phyloP scores from a whole-genome alignment of 768 basidiomycete species.

The Auriscalpium orientale region DNA sequence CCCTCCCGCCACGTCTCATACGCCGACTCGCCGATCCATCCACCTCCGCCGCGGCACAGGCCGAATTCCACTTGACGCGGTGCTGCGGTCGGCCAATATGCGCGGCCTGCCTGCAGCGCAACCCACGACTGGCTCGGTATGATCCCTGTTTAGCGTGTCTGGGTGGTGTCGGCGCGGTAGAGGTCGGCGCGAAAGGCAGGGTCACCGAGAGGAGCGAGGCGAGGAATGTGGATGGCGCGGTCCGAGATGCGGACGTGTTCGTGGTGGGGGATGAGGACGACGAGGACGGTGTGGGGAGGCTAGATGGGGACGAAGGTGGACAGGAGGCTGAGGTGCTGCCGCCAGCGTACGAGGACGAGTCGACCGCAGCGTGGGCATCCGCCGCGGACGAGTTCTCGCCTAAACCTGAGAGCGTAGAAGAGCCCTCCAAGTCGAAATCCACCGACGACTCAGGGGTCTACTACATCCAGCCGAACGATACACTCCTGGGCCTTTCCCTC shows the following conservation, averaged over 20 bases:
- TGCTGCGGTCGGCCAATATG: constrained; percentile 69
- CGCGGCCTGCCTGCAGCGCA: constrained; percentile 43
- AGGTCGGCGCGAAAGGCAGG: constrained; percentile 10
- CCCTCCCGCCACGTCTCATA: constrained; percentile 34
- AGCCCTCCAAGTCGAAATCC: not conserved
- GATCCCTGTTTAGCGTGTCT: constrained; percentile 69
- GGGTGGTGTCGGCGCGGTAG: constrained; percentile 41
- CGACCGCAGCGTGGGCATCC: not conserved
- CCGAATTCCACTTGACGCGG: constrained; percentile 39
- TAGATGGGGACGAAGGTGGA: not conserved
- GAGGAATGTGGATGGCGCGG: constrained; percentile 42
- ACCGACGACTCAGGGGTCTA: constrained; percentile 1
- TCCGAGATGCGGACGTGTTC: constrained; percentile 57
- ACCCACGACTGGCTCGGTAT: constrained; percentile 60
- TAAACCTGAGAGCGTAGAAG: not conserved
- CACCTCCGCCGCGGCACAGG: not conserved
- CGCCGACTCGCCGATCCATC: constrained; percentile 1
- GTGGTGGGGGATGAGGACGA: constrained; percentile 58
- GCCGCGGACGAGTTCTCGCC: not conserved
- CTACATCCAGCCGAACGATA: constrained; percentile 12
- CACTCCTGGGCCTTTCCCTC: constrained; percentile 9
- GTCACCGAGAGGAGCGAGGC: not conserved
- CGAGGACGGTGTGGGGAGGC: constrained; percentile 19
- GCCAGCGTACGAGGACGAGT: not conserved
- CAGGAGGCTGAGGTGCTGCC: not conserved